phyloP scores from a whole-genome alignment of 2,329 filamentous ascomycete genomes.

The Venturia asperata region DNA sequence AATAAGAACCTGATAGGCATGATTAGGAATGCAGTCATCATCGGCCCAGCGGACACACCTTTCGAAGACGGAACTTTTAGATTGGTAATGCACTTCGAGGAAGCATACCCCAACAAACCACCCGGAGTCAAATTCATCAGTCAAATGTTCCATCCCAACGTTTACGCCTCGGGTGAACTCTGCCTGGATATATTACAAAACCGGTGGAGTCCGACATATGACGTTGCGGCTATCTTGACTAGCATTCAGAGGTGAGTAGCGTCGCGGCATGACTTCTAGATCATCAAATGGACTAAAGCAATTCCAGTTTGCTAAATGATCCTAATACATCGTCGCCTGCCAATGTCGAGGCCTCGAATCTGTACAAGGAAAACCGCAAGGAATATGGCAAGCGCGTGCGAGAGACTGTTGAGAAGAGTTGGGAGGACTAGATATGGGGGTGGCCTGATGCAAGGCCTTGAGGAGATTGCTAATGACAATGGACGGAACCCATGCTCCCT shows the following conservation, averaged over 20 bases:
- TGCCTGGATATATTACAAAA: conserved; percentile 97
- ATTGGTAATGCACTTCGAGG: conserved; percentile 98
- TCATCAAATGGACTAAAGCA: background rate
- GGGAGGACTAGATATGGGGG: conserved; percentile 65
- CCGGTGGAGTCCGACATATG: conserved; percentile 96
- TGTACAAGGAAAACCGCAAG: conserved; percentile 96
- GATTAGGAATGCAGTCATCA: conserved; percentile 92
- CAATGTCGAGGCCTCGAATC: conserved; percentile 94
- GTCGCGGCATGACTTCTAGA: background rate
- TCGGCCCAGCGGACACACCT: conserved; percentile 90
- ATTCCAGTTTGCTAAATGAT: conserved; percentile 77
- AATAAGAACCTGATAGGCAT: conserved; percentile 26
- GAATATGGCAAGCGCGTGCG: conserved; percentile 93
- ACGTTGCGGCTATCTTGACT: conserved; percentile 92
- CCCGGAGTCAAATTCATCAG: conserved; percentile 98
- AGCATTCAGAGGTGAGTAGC: conserved; percentile 81
- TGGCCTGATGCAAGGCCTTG: background rate
- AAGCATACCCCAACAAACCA: conserved; percentile 97
- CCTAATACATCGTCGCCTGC: conserved; percentile 97
- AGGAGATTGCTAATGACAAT: background rate
- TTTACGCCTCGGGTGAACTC: conserved; percentile 93
- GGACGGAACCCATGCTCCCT: background rate
- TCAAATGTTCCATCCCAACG: conserved; percentile 98
- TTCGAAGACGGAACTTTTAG: conserved; percentile 98
- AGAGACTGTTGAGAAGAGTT: conserved; percentile 98